Percentiles rank a stretch among this genome's conserved stretches.
Conservation (phyloP, 139 green algal species). For the Chlorella ohadii region DNA sequence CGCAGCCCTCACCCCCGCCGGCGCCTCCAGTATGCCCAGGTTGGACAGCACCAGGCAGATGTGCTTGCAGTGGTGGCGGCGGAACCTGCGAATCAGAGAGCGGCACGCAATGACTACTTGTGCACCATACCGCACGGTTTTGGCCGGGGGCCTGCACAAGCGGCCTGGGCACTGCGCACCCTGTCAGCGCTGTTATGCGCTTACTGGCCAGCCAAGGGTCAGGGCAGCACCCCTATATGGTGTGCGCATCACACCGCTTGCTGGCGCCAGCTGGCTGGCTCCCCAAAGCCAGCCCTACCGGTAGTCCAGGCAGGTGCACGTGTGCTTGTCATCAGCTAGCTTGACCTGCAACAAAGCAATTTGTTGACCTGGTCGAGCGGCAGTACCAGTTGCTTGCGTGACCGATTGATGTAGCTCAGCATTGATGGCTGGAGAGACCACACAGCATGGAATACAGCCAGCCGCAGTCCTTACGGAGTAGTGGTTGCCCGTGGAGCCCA, state of each 20-base stretch:
- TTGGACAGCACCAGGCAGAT: conserved; percentile 16
- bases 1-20: neutral
- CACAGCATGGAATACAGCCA: too few relatives aligned
- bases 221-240: too few relatives aligned
- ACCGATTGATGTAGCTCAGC: too few relatives aligned
- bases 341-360: neutral
- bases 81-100: conserved; percentile 12
- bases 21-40: neutral
- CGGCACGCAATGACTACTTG: neutral
- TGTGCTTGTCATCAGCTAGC: conserved; percentile 37
- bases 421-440: too few relatives aligned
- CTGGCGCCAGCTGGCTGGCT: too few relatives aligned
- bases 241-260: too few relatives aligned
- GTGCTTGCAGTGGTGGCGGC: conserved; percentile 53
- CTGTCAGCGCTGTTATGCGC: too few relatives aligned
- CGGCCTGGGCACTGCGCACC: too few relatives aligned
- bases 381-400: too few relatives aligned
- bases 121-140: neutral
- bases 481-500: conserved; percentile 36
- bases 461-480: conserved; percentile 24
- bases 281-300: conserved; percentile 1
- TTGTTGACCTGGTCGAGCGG: too few relatives aligned
- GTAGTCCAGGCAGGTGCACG: conserved; percentile 45
- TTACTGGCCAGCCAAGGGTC: too few relatives aligned
- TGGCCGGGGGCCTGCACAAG: too few relatives aligned